Base-by-base conservation (phyloP, 75 land plant species). In the Pinus albicaulis region DNA sequence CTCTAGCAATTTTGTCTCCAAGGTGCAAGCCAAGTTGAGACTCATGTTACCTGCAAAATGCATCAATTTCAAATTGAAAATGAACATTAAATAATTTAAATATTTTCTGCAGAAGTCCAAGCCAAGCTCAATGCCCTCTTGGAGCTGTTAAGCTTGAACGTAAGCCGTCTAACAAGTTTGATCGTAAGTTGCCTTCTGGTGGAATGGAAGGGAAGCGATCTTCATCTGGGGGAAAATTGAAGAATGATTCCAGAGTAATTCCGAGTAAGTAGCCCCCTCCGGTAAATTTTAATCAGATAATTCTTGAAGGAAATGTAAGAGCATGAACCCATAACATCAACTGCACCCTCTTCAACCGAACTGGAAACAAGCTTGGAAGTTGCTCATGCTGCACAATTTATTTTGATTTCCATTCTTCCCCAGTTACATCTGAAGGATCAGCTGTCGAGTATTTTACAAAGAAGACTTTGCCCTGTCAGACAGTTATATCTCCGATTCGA, bases 41-140 rank as follows among this genome's bases (percentile, higher is more conserved):
- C 53, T 73, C 36, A 22, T 17, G 31, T 15, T 71, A 22, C 25
- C 26, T 52, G 26, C 28, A 73, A 73, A 20, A 22, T 73, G 12
- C 10, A 16, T 53, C 5, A 20, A n/a, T 17, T 24, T 73, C 6
- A 15, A 56, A 24, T 73, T 55, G 59, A 55, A n/a, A 74, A 61
- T 55, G 20, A 56, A 13, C 57, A 7, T 80, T 26, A 25, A 68
- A 58, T 26, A 56, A 7, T 75, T 5, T 11, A 5, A 15, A 57
- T 34, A 10, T 25, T 20, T 72, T 72, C 11, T 48, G 34, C 80
- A 82, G 81, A 69, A 79, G 77, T 52, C 59, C 84, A 74, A 76
- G 55, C 38, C 85, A 76, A 57, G 26, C 71, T 55, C 76, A 73
- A 25, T 22, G 57, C 3, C 77, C 84, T 14, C 70, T 80, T 41